Percentiles rank a stretch among this genome's conserved stretches.
These are phyloP conservation scores for Bipolaris cookei DNA, from an alignment of 2,329 filamentous ascomycete species.

Conservation along the genomic window DNA sequence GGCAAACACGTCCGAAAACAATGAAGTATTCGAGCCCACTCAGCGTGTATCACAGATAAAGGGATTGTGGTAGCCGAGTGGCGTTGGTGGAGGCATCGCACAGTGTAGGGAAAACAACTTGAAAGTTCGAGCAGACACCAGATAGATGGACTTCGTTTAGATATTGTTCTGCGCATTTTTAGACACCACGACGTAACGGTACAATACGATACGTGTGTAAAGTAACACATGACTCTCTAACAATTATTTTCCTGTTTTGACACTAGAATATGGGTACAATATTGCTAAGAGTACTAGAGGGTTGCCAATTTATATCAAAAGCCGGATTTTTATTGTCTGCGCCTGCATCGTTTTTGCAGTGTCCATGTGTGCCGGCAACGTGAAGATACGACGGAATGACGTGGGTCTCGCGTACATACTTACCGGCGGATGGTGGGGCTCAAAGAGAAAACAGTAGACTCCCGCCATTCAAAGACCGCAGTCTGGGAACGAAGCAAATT, in stretches of 20 bases:
- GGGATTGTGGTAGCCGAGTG: slow-evolving; percentile 41
- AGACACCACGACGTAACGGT: not conserved
- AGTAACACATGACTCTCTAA: not conserved
- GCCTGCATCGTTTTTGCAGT: not conserved
- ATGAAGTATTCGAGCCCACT: slow-evolving; percentile 68
- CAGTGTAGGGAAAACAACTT: not conserved
- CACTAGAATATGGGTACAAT: no score
- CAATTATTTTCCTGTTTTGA: not conserved
- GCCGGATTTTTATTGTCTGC: not conserved
- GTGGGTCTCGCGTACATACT: slow-evolving; percentile 34
- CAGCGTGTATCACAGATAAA: slow-evolving; percentile 70
- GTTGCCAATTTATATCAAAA: not conserved
- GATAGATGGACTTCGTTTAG: not conserved
- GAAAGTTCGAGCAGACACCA: not conserved
- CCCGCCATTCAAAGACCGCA: slow-evolving; percentile 2
- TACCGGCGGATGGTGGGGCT: slow-evolving; percentile 33
- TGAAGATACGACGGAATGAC: slow-evolving; percentile 24
- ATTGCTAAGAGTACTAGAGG: not conserved
- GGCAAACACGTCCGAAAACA: slow-evolving; percentile 34
- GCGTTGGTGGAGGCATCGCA: not conserved
- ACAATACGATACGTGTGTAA: not conserved
- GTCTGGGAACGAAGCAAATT: not conserved
- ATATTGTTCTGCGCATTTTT: not conserved
- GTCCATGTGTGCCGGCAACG: slow-evolving; percentile 3
- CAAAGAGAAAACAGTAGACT: slow-evolving; percentile 12